Percentiles rank a stretch among this genome's conserved stretches.
Conservation (phyloP, 805 yeast species). For the Saturnispora quitensis region DNA sequence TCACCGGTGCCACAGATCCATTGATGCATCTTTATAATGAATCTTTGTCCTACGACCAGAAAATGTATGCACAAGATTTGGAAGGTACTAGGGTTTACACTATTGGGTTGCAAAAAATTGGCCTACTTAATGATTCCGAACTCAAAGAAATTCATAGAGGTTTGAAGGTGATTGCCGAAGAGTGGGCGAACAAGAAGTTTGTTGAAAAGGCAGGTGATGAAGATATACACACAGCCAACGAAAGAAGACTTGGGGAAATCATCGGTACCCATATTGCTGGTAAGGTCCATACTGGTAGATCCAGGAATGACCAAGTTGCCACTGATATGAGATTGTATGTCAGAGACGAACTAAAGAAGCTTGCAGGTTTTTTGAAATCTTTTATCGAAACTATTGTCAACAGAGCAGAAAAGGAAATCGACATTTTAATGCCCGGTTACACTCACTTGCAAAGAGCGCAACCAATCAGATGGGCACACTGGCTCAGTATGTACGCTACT, state of each 20-base stretch:
- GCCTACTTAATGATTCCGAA: conserved; percentile 65
- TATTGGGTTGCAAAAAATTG: conserved; percentile 70
- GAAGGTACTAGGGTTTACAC: conserved; percentile 94
- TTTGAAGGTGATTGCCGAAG: conserved; percentile 55
- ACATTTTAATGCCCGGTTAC: conserved; percentile 95
- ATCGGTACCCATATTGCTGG: conserved; percentile 93
- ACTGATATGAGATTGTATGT: conserved; percentile 97
- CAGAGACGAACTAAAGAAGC: conserved; percentile 62
- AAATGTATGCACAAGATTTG: conserved; percentile 89
- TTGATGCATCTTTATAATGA: conserved; percentile 96
- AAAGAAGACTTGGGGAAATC: conserved; percentile 92
- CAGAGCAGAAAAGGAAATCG: conserved; percentile 82
- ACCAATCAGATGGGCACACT: conserved; percentile 99
- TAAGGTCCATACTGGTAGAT: conserved; percentile 98
- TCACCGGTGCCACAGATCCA: conserved; percentile 95
- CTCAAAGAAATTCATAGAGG: conserved; percentile 78
- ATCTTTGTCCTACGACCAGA: conserved; percentile 89
- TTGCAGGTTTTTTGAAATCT: conserved; percentile 45
- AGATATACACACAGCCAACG: conserved; percentile 98
- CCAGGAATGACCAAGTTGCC: conserved; percentile 97
- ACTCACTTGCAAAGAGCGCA: conserved; percentile 98
- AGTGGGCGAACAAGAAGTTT: conserved; percentile 69
- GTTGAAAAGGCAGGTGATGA: conserved; percentile 85
- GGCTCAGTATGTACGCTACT: conserved; percentile 92
- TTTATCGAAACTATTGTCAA: conserved; percentile 58